Evolutionary conservation across 1,284 basidiomycete genomes (phyloP).

Genomic region (Cutaneotrichosporon spelunceum): DNA sequence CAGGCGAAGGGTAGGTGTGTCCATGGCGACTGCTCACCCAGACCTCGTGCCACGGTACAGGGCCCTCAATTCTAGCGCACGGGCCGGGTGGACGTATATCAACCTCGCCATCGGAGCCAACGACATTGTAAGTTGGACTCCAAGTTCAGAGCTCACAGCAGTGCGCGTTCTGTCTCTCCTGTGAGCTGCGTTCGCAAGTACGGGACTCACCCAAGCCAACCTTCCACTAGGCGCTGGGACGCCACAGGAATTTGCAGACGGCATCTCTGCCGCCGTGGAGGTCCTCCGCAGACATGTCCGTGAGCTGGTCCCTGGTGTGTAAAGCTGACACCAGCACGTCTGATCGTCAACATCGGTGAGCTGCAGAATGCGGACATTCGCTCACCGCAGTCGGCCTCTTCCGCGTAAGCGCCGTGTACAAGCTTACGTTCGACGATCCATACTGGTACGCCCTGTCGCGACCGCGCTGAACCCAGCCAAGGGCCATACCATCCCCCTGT

Average conservation of each 20-base stretch:
- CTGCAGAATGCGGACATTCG: background rate
- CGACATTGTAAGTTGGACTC: conserved; percentile 41
- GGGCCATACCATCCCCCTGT: conserved; percentile 33
- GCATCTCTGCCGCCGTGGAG: conserved; percentile 43
- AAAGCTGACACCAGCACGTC: conserved; percentile 27
- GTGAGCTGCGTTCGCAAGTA: conserved; percentile 21
- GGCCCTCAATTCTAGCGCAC: conserved; percentile 20
- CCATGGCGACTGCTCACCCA: conserved; percentile 9
- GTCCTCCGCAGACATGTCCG: conserved; percentile 42
- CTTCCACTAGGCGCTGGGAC: conserved; percentile 32
- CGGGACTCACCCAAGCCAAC: conserved; percentile 26
- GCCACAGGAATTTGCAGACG: conserved; percentile 41
- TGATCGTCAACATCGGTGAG: conserved; percentile 44
- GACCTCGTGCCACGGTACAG: conserved; percentile 44
- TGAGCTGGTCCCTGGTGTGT: conserved; percentile 30
- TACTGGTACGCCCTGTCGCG: conserved; percentile 36
- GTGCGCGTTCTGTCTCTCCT: conserved; percentile 49
- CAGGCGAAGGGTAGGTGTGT: conserved; percentile 39
- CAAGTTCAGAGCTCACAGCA: conserved; percentile 21
- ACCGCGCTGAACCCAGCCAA: conserved; percentile 18
- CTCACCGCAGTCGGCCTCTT: conserved; percentile 43
- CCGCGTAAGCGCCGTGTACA: conserved; percentile 48
- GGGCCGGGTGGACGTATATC: conserved; percentile 47
- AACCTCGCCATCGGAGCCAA: conserved; percentile 52
- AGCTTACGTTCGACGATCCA: conserved; percentile 39